phyloP scores from a whole-genome alignment of 495 filamentous ascomycete species.

The Penicilliopsis zonata region DNA sequence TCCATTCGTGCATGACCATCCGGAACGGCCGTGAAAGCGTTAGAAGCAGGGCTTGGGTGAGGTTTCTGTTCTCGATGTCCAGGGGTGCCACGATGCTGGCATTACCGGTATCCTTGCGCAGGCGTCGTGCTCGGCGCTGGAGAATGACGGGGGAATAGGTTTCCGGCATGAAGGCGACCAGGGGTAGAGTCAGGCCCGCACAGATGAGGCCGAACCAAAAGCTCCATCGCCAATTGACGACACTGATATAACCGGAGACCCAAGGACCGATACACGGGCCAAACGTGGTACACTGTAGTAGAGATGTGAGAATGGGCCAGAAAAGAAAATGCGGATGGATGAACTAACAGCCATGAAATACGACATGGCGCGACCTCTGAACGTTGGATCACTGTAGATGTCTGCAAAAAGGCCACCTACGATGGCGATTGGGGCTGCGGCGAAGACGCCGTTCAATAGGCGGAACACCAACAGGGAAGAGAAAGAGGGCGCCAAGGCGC shows the following conservation, averaged over 20 bases:
- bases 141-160: conserved; percentile 68
- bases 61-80: conserved; percentile 33
- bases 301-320: neutral
- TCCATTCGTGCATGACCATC: conserved; percentile 37
- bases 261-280: conserved; percentile 54
- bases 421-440: conserved; percentile 55
- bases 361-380: conserved; percentile 55
- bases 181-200: conserved; percentile 30
- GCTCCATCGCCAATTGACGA: conserved; percentile 50
- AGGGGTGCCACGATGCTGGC: conserved; percentile 28
- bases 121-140: conserved; percentile 45
- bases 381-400: conserved; percentile 44
- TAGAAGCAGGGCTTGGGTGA: conserved; percentile 27
- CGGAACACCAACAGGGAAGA: conserved; percentile 53
- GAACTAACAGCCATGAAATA: conserved; percentile 56
- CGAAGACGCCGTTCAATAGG: conserved; percentile 50
- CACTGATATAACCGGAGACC: conserved; percentile 49
- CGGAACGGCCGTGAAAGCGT: conserved; percentile 36
- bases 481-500: conserved; percentile 54
- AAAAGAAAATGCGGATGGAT: neutral
- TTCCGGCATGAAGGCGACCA: conserved; percentile 40
- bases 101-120: conserved; percentile 53
- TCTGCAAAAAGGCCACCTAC: conserved; percentile 63
- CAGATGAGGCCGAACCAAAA: conserved; percentile 53
- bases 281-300: conserved; percentile 41